These are phyloP conservation scores for Talaromyces nanjingensis DNA, from an alignment of 495 filamentous ascomycete genomes.

Conservation along the genomic window DNA sequence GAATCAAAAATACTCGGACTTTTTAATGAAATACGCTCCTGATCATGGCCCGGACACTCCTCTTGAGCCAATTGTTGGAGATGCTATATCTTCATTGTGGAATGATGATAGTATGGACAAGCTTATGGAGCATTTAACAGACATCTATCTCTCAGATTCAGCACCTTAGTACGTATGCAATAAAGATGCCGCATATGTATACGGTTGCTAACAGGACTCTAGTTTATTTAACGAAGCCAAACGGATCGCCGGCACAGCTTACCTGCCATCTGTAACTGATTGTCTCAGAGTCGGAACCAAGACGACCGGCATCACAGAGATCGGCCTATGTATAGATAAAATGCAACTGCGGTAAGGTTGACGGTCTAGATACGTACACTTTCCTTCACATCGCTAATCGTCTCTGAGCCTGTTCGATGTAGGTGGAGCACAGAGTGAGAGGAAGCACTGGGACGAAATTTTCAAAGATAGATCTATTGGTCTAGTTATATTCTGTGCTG, in stretches of 20 bases:
- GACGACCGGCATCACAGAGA: background rate
- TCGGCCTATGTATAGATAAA: background rate
- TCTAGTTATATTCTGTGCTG: background rate
- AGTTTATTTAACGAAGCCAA: background rate
- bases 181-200: background rate
- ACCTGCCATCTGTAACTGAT: background rate
- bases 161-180: background rate
- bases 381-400: background rate
- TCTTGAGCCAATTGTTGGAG: background rate
- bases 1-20: background rate
- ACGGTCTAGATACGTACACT: background rate
- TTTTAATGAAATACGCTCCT: background rate
- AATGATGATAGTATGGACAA: background rate
- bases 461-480: background rate
- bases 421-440: background rate
- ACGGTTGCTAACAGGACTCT: background rate
- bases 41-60: background rate
- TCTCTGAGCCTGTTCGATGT: background rate
- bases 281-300: background rate
- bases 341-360: background rate
- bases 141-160: background rate
- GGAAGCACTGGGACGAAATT: background rate
- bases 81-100: background rate
- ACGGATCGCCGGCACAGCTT: background rate
- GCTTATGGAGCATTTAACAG: background rate